phyloP scores from a whole-genome alignment of 140 eudicot genomes.

The Cichorium intybus region DNA sequence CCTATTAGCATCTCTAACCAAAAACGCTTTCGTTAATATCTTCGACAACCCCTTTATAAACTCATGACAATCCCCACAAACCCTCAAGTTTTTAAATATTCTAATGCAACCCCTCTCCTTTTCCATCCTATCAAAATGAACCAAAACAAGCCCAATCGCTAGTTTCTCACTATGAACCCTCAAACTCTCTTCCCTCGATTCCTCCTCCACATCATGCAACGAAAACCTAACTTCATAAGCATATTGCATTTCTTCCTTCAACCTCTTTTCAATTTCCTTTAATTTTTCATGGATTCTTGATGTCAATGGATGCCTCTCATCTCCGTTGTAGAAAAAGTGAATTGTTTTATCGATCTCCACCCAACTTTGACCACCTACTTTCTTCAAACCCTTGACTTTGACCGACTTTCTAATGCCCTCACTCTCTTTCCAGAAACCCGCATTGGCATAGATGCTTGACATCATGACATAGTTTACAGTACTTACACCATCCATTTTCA shows the following conservation, averaged over 20 bases:
- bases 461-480: conserved; percentile 59
- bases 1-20: conserved; percentile 71
- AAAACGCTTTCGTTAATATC: conserved; percentile 41
- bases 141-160: conserved; percentile 63
- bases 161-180: conserved; percentile 66
- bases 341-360: conserved; percentile 58
- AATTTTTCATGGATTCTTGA: conserved; percentile 40
- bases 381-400: conserved; percentile 56
- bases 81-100: conserved; percentile 57
- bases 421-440: conserved; percentile 69
- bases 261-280: conserved; percentile 47
- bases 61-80: conserved; percentile 72
- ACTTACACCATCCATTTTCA: conserved; percentile 54
- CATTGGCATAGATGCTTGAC: conserved; percentile 61
- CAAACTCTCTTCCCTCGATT: conserved; percentile 56
- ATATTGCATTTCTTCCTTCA: conserved; percentile 60
- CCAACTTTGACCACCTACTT: conserved; percentile 73
- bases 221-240: conserved; percentile 53
- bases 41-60: conserved; percentile 62
- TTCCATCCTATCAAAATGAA: conserved; percentile 37
- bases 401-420: conserved; percentile 48
- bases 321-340: conserved; percentile 61
- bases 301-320: conserved; percentile 50
- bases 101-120: conserved; percentile 31
- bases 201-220: conserved; percentile 69